Evolutionary conservation across 2,329 filamentous ascomycete species (phyloP).

Genomic region (Stagonosporopsis cucurbitacearum): DNA sequence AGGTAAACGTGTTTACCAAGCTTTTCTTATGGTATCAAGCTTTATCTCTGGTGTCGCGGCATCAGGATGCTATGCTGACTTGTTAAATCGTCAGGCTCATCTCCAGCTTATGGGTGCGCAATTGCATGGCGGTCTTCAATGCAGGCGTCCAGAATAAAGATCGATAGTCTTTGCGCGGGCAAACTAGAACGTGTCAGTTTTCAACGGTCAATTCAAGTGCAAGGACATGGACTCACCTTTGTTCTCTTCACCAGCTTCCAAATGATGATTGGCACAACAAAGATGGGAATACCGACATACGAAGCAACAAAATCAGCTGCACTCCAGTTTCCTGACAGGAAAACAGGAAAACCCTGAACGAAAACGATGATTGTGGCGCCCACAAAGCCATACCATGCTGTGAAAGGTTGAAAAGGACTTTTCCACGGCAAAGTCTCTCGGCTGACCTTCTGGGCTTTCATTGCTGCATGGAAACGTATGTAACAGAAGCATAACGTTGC

Average conservation of each 20-base stretch:
- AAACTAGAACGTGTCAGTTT: slow-evolving; percentile 17
- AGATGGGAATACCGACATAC: slow-evolving; percentile 56
- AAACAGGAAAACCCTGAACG: slow-evolving; percentile 75
- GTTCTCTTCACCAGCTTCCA: slow-evolving; percentile 27
- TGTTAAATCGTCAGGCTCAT: background rate
- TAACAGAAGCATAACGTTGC: slow-evolving; percentile 67
- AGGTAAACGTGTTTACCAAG: background rate
- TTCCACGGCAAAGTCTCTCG: slow-evolving; percentile 67
- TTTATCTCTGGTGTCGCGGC: background rate
- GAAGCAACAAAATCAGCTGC: slow-evolving; percentile 51
- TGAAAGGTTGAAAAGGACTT: slow-evolving; percentile 70
- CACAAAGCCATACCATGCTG: slow-evolving; percentile 67
- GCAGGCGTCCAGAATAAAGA: slow-evolving; percentile 21
- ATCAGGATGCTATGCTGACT: background rate
- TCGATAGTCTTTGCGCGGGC: slow-evolving; percentile 22
- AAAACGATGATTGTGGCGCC: slow-evolving; percentile 72
- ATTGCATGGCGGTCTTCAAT: background rate
- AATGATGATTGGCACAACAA: slow-evolving; percentile 27
- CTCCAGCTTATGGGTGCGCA: background rate
- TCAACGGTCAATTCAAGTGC: no score
- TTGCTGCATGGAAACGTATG: slow-evolving; percentile 71
- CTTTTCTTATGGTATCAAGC: background rate
- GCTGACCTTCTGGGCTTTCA: slow-evolving; percentile 68
- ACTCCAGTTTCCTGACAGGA: slow-evolving; percentile 71
- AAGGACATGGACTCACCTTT: slow-evolving; percentile 10